Conservation (phyloP, 768 basidiomycete species). For the Suillus subalutaceus region DNA sequence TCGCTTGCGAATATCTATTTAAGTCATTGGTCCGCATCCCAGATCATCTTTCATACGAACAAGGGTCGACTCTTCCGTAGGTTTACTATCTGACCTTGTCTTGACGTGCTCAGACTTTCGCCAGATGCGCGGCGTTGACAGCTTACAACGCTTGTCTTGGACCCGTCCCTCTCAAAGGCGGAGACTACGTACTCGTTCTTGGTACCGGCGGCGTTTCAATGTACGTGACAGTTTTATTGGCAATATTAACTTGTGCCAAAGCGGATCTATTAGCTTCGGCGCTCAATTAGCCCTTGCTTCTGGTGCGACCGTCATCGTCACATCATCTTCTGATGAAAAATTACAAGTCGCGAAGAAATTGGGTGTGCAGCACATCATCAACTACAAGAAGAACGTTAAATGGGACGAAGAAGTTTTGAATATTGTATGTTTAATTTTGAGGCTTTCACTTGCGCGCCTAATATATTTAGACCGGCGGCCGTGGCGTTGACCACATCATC, state of each 20-base stretch:
- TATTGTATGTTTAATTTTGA: conserved; percentile 38
- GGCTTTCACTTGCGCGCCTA: not conserved
- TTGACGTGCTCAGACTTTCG: not conserved
- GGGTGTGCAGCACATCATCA: conserved; percentile 58
- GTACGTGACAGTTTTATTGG: conserved; percentile 28
- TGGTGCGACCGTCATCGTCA: conserved; percentile 66
- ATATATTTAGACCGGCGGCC: conserved; percentile 30
- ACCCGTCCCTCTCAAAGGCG: conserved; percentile 52
- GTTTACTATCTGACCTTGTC: conserved; percentile 15
- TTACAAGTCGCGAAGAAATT: conserved; percentile 52
- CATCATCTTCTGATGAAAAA: conserved; percentile 69
- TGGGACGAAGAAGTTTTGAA: conserved; percentile 59
- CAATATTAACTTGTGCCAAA: not conserved
- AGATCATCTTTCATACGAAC: conserved; percentile 58
- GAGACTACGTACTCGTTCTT: conserved; percentile 58
- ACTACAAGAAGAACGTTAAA: conserved; percentile 58
- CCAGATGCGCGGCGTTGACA: conserved; percentile 61
- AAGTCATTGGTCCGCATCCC: conserved; percentile 57
- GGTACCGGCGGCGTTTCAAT: conserved; percentile 62
- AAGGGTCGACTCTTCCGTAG: conserved; percentile 66
- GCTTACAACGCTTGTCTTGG: conserved; percentile 65
- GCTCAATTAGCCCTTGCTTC: conserved; percentile 63
- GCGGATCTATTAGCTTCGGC: conserved; percentile 45
- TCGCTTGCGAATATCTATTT: not conserved
- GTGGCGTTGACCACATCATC: conserved; percentile 40